phyloP scores from a whole-genome alignment of 2,329 filamentous ascomycete species.

The Zymoseptoria crescenta region DNA sequence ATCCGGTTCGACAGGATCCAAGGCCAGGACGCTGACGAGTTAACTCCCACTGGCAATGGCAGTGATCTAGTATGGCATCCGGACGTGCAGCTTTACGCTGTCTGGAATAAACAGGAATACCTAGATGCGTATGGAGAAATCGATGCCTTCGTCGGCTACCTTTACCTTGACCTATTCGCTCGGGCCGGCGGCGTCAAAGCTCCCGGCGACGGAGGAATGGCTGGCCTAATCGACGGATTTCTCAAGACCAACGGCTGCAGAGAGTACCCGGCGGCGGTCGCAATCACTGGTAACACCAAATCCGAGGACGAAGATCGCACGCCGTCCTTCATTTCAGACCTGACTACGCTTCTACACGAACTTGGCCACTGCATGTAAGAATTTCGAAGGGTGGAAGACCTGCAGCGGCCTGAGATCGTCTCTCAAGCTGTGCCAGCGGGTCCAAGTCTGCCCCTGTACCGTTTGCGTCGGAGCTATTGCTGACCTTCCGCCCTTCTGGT shows the following conservation, averaged over 20 bases:
- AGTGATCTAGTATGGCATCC: conserved; percentile 8
- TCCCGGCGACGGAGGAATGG: conserved; percentile 1
- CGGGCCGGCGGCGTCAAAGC: background rate
- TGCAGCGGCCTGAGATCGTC: too few species aligned
- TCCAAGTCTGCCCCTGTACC: too few species aligned
- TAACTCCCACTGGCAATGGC: conserved; percentile 34
- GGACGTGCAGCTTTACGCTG: conserved; percentile 9
- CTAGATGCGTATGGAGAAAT: background rate
- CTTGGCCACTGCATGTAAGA: conserved; percentile 13
- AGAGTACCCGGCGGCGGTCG: conserved; percentile 4
- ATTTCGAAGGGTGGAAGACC: too few species aligned
- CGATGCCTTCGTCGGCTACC: conserved; percentile 7
- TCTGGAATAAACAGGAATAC: conserved; percentile 4
- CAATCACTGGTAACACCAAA: conserved; percentile 4
- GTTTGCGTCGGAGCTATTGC: too few species aligned
- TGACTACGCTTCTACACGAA: conserved; percentile 6
- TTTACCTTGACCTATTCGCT: conserved; percentile 11
- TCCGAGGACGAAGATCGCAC: background rate
- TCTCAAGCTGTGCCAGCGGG: too few species aligned
- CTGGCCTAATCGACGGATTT: conserved; percentile 3
- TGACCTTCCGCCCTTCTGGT: too few species aligned
- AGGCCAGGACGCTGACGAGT: conserved; percentile 52
- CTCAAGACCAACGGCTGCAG: conserved; percentile 1
- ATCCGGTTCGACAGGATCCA: conserved; percentile 26
- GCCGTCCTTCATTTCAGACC: conserved; percentile 6